Conservation (phyloP, 1,284 basidiomycete species). For the Tylopilus sp. region DNA sequence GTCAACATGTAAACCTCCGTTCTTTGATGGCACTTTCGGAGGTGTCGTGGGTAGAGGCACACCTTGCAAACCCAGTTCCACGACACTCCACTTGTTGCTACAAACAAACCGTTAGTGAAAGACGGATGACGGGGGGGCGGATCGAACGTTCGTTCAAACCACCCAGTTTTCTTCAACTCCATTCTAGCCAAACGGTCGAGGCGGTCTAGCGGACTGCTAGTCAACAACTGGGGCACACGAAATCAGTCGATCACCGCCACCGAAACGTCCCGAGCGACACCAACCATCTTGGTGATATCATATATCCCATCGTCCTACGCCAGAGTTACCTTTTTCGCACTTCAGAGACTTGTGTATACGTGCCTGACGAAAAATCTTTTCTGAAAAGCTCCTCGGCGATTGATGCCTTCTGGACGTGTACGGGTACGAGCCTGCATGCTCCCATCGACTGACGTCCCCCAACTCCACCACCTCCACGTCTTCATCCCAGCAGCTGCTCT, state of each 20-base stretch:
- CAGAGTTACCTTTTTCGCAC: neutral
- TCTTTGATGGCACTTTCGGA: slow-evolving; percentile 9
- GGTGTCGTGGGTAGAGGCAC: slow-evolving; percentile 3
- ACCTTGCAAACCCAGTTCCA: slow-evolving; percentile 23
- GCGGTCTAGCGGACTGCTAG: slow-evolving; percentile 27
- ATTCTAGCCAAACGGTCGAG: slow-evolving; percentile 28
- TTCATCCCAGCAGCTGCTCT: slow-evolving; percentile 16
- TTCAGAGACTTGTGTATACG: neutral
- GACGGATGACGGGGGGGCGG: neutral
- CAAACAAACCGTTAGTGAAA: neutral
- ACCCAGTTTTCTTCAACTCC: slow-evolving; percentile 31
- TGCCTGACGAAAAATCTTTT: slow-evolving; percentile 15
- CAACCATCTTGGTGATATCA: slow-evolving; percentile 30
- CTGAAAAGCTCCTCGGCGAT: slow-evolving; percentile 2
- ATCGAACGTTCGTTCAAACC: slow-evolving; percentile 30
- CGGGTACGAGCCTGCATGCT: slow-evolving; percentile 15
- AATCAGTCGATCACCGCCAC: slow-evolving; percentile 1
- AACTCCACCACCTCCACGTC: slow-evolving; percentile 18
- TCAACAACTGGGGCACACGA: slow-evolving; percentile 14
- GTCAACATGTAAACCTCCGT: neutral
- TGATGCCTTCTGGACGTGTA: slow-evolving; percentile 6
- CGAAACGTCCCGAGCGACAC: slow-evolving; percentile 1
- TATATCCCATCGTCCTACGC: slow-evolving; percentile 17
- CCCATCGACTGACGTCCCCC: slow-evolving; percentile 14
- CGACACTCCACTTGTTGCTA: slow-evolving; percentile 30